These are phyloP conservation scores for Diplodia corticola DNA, from an alignment of 2,329 filamentous ascomycete species.

Conservation along the genomic window DNA sequence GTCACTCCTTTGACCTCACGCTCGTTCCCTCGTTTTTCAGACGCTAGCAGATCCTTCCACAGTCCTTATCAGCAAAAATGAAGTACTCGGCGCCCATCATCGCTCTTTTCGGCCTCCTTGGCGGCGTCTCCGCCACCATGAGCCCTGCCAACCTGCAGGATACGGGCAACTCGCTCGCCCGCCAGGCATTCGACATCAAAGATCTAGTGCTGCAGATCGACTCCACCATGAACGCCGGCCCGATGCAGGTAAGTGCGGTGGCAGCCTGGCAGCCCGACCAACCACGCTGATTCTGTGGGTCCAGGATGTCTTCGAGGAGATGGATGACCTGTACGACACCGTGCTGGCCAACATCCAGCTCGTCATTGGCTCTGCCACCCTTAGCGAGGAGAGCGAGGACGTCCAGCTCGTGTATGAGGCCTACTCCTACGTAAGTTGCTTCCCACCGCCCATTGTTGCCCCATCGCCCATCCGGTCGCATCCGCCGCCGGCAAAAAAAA, in stretches of 20 bases:
- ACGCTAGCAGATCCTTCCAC: background rate
- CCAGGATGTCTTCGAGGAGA: conserved; percentile 23
- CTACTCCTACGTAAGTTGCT: conserved; percentile 20
- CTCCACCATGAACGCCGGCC: conserved; percentile 12
- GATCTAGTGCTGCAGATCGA: conserved; percentile 23
- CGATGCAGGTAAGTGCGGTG: conserved; percentile 17
- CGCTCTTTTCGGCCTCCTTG: conserved; percentile 14
- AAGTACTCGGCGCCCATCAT: conserved; percentile 4
- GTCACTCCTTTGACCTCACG: conserved; percentile 8
- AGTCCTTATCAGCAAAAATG: conserved; percentile 7
- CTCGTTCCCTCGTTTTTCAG: conserved; percentile 1
- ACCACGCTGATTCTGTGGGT: conserved; percentile 1
- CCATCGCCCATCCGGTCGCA: background rate
- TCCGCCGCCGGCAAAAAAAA: background rate
- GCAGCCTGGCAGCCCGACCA: no score
- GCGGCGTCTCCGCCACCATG: conserved; percentile 18
- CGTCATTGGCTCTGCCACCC: conserved; percentile 13
- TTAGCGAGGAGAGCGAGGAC: conserved; percentile 14
- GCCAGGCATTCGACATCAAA: conserved; percentile 22
- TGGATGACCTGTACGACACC: conserved; percentile 22
- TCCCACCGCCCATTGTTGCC: background rate
- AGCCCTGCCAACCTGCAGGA: conserved; percentile 19
- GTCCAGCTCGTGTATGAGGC: conserved; percentile 23
- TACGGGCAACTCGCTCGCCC: conserved; percentile 18
- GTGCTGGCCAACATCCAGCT: conserved; percentile 22